These are phyloP conservation scores for Mucuna pruriens DNA, from an alignment of 306 rosid genomes.

Conservation along the genomic window DNA sequence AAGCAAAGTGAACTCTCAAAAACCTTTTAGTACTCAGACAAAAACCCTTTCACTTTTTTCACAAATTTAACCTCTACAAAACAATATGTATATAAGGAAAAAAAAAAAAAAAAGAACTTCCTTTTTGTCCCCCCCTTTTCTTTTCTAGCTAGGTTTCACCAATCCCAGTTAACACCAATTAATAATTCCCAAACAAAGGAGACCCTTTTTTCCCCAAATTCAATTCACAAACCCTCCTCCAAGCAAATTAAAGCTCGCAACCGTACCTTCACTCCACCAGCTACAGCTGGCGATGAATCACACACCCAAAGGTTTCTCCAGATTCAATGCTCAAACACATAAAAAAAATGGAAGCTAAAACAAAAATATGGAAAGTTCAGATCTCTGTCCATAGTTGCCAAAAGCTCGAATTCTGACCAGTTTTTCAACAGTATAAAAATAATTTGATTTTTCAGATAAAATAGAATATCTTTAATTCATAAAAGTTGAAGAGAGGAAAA, in stretches of 20 bases:
- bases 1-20: conserved; percentile 22
- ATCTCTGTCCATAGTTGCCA: conserved; percentile 36
- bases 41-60: neutral
- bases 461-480: neutral
- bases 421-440: neutral
- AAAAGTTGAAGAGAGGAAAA: neutral
- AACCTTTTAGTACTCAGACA: neutral
- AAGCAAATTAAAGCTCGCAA: conserved; percentile 25
- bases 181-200: neutral
- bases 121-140: neutral
- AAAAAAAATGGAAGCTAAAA: neutral
- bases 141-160: conserved; percentile 15
- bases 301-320: conserved; percentile 15
- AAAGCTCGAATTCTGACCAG: conserved; percentile 36
- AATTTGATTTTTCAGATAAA: neutral
- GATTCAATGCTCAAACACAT: conserved; percentile 31
- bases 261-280: conserved; percentile 33
- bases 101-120: neutral
- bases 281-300: conserved; percentile 26
- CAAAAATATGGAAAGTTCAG: conserved; percentile 19
- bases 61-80: conserved; percentile 1
- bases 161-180: conserved; percentile 4
- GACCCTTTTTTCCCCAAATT: conserved; percentile 1
- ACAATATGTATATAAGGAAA: neutral
- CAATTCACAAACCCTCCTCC: conserved; percentile 11